A percentile compares a stretch with the other conserved stretches of the same genome.
Evolutionary conservation across 306 rosid genomes (phyloP).

Genomic region (Canavalia ensiformis): DNA sequence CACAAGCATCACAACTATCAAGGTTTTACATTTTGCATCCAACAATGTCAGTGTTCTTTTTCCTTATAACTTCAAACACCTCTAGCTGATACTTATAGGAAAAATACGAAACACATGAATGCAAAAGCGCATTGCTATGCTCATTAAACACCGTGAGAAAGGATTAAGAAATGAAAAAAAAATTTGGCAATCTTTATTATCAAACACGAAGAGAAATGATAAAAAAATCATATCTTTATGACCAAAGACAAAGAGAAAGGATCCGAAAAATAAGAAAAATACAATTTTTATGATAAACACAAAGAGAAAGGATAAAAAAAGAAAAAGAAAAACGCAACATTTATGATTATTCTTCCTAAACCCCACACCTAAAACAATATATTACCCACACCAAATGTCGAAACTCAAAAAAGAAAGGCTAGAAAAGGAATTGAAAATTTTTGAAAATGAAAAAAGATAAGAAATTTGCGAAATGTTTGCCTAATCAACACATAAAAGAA

Average conservation of each 20-base stretch:
- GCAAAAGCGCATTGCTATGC: slow-evolving; percentile 5
- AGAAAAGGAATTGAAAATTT: background rate
- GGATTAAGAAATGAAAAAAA: background rate
- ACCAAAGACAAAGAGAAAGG: background rate
- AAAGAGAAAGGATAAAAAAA: too few relatives aligned
- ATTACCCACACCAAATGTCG: background rate
- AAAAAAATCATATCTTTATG: too few relatives aligned
- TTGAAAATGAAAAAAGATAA: background rate
- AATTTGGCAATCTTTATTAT: background rate
- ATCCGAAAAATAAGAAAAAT: background rate
- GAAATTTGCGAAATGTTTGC: background rate
- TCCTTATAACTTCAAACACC: slow-evolving; percentile 71
- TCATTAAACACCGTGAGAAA: background rate
- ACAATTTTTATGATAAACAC: slow-evolving; percentile 6
- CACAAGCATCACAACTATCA: slow-evolving; percentile 87
- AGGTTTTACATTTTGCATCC: slow-evolving; percentile 83
- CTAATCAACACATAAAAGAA: background rate
- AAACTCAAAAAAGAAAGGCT: background rate
- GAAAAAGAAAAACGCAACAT: too few relatives aligned
- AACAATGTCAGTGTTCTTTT: slow-evolving; percentile 81
- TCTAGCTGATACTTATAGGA: slow-evolving; percentile 68
- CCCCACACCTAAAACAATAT: slow-evolving; percentile 18
- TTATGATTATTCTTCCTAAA: slow-evolving; percentile 11
- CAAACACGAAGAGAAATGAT: background rate
- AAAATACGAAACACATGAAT: slow-evolving; percentile 23